Conservation (phyloP, 1,284 basidiomycete species). For the Cryptococcus neoformans region DNA sequence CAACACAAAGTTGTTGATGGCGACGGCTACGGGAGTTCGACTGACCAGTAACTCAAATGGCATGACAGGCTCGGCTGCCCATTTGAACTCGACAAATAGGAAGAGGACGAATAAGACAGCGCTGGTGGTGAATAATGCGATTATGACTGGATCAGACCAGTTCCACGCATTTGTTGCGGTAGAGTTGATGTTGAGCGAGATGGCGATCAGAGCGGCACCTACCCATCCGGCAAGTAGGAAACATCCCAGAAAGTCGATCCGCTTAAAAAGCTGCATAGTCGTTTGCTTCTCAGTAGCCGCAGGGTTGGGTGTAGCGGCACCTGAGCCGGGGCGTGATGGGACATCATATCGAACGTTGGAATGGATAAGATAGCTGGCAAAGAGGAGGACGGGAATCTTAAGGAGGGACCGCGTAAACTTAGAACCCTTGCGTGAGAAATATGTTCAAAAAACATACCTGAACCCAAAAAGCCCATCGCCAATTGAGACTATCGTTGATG, state of each 20-base stretch:
- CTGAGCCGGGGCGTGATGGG: conserved; percentile 36
- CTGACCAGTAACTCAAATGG: conserved; percentile 67
- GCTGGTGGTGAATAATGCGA: conserved; percentile 61
- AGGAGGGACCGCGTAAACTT: neutral
- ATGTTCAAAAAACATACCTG: conserved; percentile 53
- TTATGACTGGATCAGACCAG: conserved; percentile 69
- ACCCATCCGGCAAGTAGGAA: conserved; percentile 71
- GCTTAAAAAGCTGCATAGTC: conserved; percentile 62
- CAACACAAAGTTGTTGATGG: conserved; percentile 66
- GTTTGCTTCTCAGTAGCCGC: conserved; percentile 55
- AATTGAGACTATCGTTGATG: conserved; percentile 77
- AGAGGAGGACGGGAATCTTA: conserved; percentile 68
- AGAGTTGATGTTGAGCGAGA: conserved; percentile 67
- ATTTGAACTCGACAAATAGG: conserved; percentile 67
- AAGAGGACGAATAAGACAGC: conserved; percentile 60
- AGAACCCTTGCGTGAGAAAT: no score
- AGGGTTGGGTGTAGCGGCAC: conserved; percentile 57
- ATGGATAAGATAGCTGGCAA: conserved; percentile 65
- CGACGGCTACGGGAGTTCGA: conserved; percentile 70
- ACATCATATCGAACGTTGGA: conserved; percentile 60
- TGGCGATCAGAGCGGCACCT: conserved; percentile 67
- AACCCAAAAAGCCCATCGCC: conserved; percentile 60
- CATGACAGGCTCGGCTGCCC: conserved; percentile 77
- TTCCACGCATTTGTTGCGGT: conserved; percentile 20
- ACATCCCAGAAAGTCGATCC: conserved; percentile 79